phyloP scores from a whole-genome alignment of 2,329 filamentous ascomycete genomes.

The Thielaviopsis punctulata region DNA sequence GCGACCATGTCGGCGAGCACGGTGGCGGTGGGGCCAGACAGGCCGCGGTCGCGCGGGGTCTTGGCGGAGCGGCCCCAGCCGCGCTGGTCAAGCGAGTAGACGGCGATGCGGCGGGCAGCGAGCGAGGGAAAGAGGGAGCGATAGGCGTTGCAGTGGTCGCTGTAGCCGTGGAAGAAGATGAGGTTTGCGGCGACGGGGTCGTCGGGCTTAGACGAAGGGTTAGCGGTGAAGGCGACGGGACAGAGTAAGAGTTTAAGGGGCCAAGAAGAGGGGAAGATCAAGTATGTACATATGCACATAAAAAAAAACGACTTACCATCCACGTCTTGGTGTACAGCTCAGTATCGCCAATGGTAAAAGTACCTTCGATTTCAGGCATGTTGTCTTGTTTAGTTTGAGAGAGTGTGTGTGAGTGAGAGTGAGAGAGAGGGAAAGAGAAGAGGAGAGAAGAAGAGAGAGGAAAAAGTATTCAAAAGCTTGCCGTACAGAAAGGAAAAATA shows the following conservation, averaged over 20 bases:
- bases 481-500: too few species aligned
- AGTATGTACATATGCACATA: background rate
- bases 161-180: slow-evolving; percentile 78
- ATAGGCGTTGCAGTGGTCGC: slow-evolving; percentile 69
- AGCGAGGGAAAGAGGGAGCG: slow-evolving; percentile 55
- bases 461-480: background rate
- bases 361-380: slow-evolving; percentile 27
- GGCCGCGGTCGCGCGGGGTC: slow-evolving; percentile 44
- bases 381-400: background rate
- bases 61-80: slow-evolving; percentile 69
- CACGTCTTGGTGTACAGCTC: slow-evolving; percentile 40
- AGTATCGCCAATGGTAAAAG: slow-evolving; percentile 27
- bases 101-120: slow-evolving; percentile 53
- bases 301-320: slow-evolving; percentile 28
- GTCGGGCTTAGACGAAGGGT: slow-evolving; percentile 28
- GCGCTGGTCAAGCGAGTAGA: slow-evolving; percentile 67
- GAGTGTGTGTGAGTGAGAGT: background rate
- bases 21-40: slow-evolving; percentile 53
- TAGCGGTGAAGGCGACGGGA: background rate
- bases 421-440: background rate
- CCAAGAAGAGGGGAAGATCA: background rate
- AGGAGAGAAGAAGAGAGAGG: background rate
- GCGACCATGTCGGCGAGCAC: slow-evolving; percentile 66
- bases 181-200: slow-evolving; percentile 49
- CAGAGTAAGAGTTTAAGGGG: background rate